These are phyloP conservation scores for Ulota crispa DNA, from an alignment of 225 moss, liverwort and hornwort species.

Conservation along the genomic window DNA sequence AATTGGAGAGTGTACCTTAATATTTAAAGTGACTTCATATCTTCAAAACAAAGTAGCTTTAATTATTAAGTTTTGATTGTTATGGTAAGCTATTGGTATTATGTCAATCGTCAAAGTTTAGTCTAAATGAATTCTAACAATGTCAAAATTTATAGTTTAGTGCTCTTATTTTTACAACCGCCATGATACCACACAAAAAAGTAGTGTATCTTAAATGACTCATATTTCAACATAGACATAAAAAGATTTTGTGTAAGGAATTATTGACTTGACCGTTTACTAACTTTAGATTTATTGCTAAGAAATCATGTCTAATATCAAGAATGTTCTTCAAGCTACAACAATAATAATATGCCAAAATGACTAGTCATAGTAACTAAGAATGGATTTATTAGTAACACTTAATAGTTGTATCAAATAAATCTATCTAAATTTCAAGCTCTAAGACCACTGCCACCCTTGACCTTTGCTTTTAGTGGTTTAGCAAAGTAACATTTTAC, in stretches of 20 bases:
- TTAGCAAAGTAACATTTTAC: too few species aligned
- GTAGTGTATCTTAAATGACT: neutral
- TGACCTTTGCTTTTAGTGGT: too few species aligned
- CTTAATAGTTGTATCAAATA: rapidly evolving
- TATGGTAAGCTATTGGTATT: neutral
- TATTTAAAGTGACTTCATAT: neutral
- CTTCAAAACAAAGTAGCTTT: neutral
- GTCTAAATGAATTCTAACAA: neutral
- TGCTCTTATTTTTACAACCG: neutral
- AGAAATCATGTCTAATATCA: neutral
- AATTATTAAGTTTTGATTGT: neutral
- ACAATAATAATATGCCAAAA: neutral
- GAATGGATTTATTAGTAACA: neutral
- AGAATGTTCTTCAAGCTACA: neutral
- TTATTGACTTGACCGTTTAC: neutral
- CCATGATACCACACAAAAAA: neutral
- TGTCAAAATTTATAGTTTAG: neutral
- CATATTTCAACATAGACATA: too few species aligned
- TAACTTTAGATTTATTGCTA: neutral
- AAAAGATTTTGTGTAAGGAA: neutral
- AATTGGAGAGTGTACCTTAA: neutral
- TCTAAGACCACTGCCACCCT: too few species aligned
- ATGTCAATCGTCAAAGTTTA: neutral
- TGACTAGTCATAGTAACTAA: neutral
- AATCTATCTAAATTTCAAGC: too few species aligned